These are phyloP conservation scores for Hyphodiscus sp. DNA, from an alignment of 2,329 filamentous ascomycete genomes.

Conservation along the genomic window DNA sequence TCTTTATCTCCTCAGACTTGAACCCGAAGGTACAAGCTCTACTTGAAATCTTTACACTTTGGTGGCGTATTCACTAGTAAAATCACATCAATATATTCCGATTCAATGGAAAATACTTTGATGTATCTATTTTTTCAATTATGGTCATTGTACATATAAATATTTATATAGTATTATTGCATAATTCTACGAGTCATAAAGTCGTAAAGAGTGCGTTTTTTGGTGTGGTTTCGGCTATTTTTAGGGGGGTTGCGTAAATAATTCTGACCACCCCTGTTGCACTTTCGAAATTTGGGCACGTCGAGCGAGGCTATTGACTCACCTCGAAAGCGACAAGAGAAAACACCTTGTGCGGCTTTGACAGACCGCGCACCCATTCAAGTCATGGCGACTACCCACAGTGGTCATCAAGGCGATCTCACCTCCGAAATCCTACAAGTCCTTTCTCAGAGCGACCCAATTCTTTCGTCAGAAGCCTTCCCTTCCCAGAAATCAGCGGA, in stretches of 20 bases:
- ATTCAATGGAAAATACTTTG: too few species aligned
- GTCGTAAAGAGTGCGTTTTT: too few species aligned
- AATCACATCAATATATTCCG: too few species aligned
- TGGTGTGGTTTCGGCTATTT: background rate
- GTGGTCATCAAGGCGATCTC: conserved; percentile 45
- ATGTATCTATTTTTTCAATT: too few species aligned
- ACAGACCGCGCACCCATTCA: conserved; percentile 9
- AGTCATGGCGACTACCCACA: conserved; percentile 38
- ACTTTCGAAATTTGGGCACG: background rate
- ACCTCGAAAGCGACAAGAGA: conserved; percentile 1
- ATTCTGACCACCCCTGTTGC: background rate
- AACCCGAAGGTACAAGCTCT: too few species aligned
- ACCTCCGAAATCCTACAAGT: conserved; percentile 58
- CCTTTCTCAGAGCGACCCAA: conserved; percentile 55
- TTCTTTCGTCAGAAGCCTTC: conserved; percentile 66
- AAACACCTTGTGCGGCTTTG: conserved; percentile 2
- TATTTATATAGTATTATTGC: too few species aligned
- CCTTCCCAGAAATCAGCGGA: conserved; percentile 57
- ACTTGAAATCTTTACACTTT: too few species aligned
- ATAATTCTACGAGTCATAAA: too few species aligned
- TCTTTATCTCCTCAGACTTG: too few species aligned
- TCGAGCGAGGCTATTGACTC: background rate
- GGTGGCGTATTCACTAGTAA: too few species aligned
- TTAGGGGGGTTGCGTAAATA: background rate
- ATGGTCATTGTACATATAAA: too few species aligned